Percentiles rank a stretch among this genome's conserved stretches.
Evolutionary conservation across 1,284 basidiomycete species (phyloP).

Genomic region (Peniophora sp.): DNA sequence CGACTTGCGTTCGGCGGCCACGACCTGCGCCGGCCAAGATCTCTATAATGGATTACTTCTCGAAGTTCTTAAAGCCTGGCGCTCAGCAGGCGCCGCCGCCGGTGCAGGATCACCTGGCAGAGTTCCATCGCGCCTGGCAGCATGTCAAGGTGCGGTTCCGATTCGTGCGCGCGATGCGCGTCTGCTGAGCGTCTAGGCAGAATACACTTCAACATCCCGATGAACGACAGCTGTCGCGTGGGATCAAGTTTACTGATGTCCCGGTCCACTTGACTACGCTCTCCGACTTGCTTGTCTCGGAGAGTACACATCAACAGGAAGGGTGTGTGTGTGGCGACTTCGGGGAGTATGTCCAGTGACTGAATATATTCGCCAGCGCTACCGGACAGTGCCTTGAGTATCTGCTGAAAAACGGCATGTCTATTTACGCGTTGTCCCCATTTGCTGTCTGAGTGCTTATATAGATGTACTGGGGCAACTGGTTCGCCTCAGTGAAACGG

Average conservation of each 20-base stretch:
- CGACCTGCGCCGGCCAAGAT: not conserved
- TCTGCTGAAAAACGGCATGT: slow-evolving; percentile 77
- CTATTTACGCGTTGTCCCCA: no score
- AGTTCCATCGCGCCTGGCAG: slow-evolving; percentile 70
- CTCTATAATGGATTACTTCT: slow-evolving; percentile 71
- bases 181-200: slow-evolving; percentile 26
- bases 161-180: not conserved
- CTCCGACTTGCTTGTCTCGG: slow-evolving; percentile 82
- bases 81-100: slow-evolving; percentile 43
- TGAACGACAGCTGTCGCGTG: slow-evolving; percentile 72
- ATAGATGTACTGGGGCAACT: slow-evolving; percentile 79
- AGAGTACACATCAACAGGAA: slow-evolving; percentile 76
- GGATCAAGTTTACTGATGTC: slow-evolving; percentile 78
- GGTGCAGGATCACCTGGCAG: slow-evolving; percentile 53
- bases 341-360: slow-evolving; percentile 2
- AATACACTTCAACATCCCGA: slow-evolving; percentile 72
- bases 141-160: slow-evolving; percentile 48
- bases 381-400: slow-evolving; percentile 89
- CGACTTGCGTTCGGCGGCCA: not conserved
- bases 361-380: slow-evolving; percentile 35
- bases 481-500: slow-evolving; percentile 78
- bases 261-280: slow-evolving; percentile 74
- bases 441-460: not conserved
- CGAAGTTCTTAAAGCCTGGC: slow-evolving; percentile 62
- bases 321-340: slow-evolving; percentile 49